These are phyloP conservation scores for Lactuca saligna DNA, from an alignment of 129 eudicot genomes.

Conservation along the genomic window DNA sequence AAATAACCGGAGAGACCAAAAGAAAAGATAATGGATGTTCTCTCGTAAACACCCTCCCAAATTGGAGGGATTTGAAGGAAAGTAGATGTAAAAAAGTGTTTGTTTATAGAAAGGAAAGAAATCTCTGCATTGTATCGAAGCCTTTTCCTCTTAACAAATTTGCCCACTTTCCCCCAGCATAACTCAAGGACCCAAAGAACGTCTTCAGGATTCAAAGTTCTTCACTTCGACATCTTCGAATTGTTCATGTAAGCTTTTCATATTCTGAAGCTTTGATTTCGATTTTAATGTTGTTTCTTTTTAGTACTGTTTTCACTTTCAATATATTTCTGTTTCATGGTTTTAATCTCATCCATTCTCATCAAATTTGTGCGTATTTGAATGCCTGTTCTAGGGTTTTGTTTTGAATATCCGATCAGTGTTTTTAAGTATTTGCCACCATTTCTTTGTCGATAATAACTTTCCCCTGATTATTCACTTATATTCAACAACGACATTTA, in stretches of 20 bases:
- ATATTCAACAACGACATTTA: neutral
- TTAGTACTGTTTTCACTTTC: neutral
- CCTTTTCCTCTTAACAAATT: neutral
- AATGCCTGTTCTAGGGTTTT: conserved; percentile 11
- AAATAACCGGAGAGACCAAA: no score
- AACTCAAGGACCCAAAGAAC: neutral
- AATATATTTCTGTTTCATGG: neutral
- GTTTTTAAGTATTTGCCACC: neutral
- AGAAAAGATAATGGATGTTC: no score
- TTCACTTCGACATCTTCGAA: neutral
- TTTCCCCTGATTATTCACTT: neutral
- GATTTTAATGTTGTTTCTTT: neutral
- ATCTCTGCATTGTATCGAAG: conserved; percentile 21
- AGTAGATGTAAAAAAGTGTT: no score
- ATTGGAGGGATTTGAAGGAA: no score
- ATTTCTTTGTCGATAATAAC: neutral
- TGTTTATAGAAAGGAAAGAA: neutral
- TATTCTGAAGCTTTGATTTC: conserved; percentile 3
- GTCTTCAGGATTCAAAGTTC: neutral
- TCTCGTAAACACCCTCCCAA: no score
- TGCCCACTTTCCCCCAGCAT: neutral
- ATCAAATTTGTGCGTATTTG: neutral
- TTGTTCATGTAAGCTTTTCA: conserved; percentile 11
- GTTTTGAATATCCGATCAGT: neutral
- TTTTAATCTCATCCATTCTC: neutral